Conservation (phyloP, 805 yeast genomes). For the Grigorovia humatica region DNA sequence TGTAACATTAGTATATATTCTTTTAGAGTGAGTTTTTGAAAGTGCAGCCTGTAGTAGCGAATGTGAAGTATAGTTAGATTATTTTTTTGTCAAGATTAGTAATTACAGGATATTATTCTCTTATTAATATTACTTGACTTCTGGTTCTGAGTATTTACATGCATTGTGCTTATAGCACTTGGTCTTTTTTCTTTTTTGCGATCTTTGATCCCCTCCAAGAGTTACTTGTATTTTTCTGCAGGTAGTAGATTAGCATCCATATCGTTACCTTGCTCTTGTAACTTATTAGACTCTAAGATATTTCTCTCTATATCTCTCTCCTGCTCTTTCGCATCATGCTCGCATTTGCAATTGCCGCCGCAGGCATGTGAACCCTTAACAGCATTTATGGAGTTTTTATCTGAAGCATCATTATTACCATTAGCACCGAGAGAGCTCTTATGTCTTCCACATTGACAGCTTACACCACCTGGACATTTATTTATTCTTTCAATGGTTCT, state of each 20-base stretch:
- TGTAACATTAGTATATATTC: too few relatives aligned
- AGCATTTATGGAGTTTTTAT: background rate
- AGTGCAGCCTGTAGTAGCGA: too few relatives aligned
- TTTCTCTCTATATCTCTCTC: constrained; percentile 18
- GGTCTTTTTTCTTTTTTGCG: too few relatives aligned
- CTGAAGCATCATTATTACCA: background rate
- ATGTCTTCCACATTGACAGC: constrained; percentile 25
- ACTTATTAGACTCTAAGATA: constrained; percentile 16
- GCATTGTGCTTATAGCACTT: too few relatives aligned
- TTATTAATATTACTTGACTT: too few relatives aligned
- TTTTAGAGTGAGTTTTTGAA: too few relatives aligned
- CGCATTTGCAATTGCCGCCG: constrained; percentile 7
- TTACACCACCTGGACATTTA: constrained; percentile 22
- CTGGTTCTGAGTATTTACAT: too few relatives aligned
- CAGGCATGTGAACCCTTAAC: background rate
- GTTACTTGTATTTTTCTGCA: constrained; percentile 12
- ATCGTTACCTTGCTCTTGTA: constrained; percentile 23
- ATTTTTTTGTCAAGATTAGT: too few relatives aligned
- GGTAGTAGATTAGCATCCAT: constrained; percentile 26
- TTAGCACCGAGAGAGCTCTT: background rate
- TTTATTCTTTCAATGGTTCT: constrained; percentile 19
- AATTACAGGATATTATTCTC: too few relatives aligned
- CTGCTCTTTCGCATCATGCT: constrained; percentile 8
- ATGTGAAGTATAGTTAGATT: too few relatives aligned
- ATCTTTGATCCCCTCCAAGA: too few relatives aligned